Conservation (phyloP, 768 basidiomycete genomes). For the Suillus spraguei region DNA sequence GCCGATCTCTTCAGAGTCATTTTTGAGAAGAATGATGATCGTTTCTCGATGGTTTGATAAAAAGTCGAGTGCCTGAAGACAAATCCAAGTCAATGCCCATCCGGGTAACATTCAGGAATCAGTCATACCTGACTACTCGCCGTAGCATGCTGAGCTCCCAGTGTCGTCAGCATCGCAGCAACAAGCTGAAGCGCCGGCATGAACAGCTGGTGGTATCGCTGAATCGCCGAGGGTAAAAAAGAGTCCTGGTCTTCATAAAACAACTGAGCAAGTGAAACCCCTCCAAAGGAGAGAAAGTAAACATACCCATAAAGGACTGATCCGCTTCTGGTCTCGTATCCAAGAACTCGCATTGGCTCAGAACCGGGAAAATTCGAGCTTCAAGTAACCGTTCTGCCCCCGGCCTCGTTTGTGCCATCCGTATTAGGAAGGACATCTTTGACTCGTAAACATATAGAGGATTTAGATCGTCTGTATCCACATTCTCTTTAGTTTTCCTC, state of each 20-base stretch:
- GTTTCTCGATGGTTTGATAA: constrained; percentile 83
- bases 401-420: constrained; percentile 78
- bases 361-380: constrained; percentile 67
- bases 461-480: constrained; percentile 78
- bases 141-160: constrained; percentile 68
- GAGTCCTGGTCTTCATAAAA: constrained; percentile 65
- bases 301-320: constrained; percentile 77
- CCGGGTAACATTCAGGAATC: neutral
- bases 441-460: constrained; percentile 93
- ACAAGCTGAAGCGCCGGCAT: constrained; percentile 86
- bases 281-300: neutral
- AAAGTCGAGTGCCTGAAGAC: constrained; percentile 72
- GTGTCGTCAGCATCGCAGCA: constrained; percentile 73
- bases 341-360: constrained; percentile 86
- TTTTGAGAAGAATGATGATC: constrained; percentile 79
- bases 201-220: constrained; percentile 89
- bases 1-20: constrained; percentile 62
- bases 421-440: constrained; percentile 87
- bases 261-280: neutral
- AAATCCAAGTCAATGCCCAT: constrained; percentile 7
- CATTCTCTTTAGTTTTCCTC: constrained; percentile 9
- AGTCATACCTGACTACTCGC: constrained; percentile 66
- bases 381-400: constrained; percentile 89
- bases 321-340: constrained; percentile 84
- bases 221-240: constrained; percentile 86